Base-by-base conservation (phyloP, 345 rosid genomes). In the Brassica carinata region DNA sequence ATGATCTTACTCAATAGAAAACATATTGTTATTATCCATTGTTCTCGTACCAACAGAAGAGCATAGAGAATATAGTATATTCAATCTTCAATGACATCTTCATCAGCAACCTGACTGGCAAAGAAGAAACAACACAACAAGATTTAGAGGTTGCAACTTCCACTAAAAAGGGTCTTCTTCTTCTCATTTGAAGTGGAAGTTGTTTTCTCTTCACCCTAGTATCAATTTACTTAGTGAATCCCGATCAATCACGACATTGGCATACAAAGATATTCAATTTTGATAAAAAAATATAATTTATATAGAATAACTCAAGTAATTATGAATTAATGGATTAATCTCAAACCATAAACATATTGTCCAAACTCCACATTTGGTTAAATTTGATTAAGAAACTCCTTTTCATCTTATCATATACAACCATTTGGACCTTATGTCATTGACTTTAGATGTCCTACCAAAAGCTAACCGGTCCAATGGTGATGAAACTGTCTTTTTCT, bases 341-440 rank as follows among this genome's bases (percentile, higher is more conserved):
- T 30, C 38, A 64, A 14, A 18, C 10, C 67, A 29, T 2, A 29
- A 13, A 29, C 38, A 0, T 29, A 18, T 30, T 64, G 67, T 30
- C 11, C 18, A 30, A 14, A 64, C 68, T n/a, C 43, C 8, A 64
- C 36, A 55, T 63, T 63, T 29, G 9, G 18, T 18, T 18, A 8
- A 0, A 33, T 36, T 36, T 36, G 43, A 18, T 0, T 0, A 34
- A 5, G 17, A 31, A 31, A 31, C 43, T 64, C 14, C 1, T 33
- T 65, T 7, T 65, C 13, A 65, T 33, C 69, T 65, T 65, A 65
- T 33, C 45, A 33, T 33, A 33, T 4, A 65, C 69, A 65, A 59
- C 15, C 14, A 65, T 10, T 33, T 65, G 27, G 48, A 34, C 48
- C 27, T 65, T 5, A 7, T 64, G 45, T 31, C 26, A 65, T 33